phyloP scores from a whole-genome alignment of 2,329 filamentous ascomycete species.

The Ceratocystiopsis sp. region DNA sequence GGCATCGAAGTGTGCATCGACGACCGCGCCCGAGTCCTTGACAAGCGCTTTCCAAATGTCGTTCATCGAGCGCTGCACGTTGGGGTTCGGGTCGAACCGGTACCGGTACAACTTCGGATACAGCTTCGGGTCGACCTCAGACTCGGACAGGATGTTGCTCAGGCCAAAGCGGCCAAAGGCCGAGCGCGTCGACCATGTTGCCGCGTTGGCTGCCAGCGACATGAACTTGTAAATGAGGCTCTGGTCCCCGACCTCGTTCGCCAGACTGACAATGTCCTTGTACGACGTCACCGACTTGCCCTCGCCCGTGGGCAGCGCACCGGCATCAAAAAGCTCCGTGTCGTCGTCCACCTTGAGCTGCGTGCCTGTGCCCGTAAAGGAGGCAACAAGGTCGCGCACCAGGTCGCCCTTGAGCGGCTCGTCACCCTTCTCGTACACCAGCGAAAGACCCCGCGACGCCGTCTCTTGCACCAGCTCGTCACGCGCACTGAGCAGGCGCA shows the following conservation, averaged over 20 bases:
- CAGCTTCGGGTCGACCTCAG: slow-evolving; percentile 75
- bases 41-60: slow-evolving; percentile 96
- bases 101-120: slow-evolving; percentile 93
- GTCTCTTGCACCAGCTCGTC: slow-evolving; percentile 95
- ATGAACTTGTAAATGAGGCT: slow-evolving; percentile 97
- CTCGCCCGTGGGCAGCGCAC: slow-evolving; percentile 76
- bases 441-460: slow-evolving; percentile 72
- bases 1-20: slow-evolving; percentile 68
- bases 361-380: slow-evolving; percentile 74
- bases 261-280: slow-evolving; percentile 88
- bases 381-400: slow-evolving; percentile 72
- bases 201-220: slow-evolving; percentile 88
- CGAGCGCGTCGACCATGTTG: slow-evolving; percentile 92
- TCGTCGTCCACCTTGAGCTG: slow-evolving; percentile 74
- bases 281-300: slow-evolving; percentile 86
- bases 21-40: slow-evolving; percentile 61
- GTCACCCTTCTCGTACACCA: slow-evolving; percentile 89
- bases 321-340: slow-evolving; percentile 85
- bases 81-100: slow-evolving; percentile 83
- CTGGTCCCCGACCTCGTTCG: slow-evolving; percentile 92
- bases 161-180: slow-evolving; percentile 90
- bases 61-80: slow-evolving; percentile 90
- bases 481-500: slow-evolving; percentile 67
- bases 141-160: slow-evolving; percentile 80
- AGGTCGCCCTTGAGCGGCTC: slow-evolving; percentile 63